These are phyloP conservation scores for Tilletia caries DNA, from an alignment of 1,284 basidiomycete genomes.

Conservation along the genomic window DNA sequence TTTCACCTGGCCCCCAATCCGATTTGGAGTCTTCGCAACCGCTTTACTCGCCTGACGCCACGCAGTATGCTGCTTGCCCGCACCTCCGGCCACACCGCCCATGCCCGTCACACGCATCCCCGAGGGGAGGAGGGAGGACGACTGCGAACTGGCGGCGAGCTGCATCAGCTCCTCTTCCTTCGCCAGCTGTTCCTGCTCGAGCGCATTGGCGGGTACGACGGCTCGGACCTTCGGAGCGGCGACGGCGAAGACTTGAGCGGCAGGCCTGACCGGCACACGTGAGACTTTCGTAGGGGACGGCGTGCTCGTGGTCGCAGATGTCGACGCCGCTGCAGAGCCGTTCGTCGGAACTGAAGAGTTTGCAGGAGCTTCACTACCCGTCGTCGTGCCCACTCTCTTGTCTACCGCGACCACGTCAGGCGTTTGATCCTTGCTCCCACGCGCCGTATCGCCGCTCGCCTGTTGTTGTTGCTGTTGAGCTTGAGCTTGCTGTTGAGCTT, in stretches of 20 bases:
- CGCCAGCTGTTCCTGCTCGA: background rate
- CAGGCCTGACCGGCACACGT: background rate
- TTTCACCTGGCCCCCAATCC: background rate
- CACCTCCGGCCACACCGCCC: background rate
- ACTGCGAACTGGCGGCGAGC: background rate
- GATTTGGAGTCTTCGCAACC: constrained; percentile 6
- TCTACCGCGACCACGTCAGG: background rate
- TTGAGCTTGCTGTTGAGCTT: too few species aligned
- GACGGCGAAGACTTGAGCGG: background rate
- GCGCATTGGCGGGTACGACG: background rate
- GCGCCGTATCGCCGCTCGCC: background rate
- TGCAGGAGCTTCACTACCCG: background rate
- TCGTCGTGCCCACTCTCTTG: background rate
- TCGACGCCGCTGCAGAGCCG: background rate
- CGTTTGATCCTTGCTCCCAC: background rate
- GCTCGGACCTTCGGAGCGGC: constrained; percentile 7
- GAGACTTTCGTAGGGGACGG: background rate
- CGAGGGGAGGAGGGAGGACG: background rate
- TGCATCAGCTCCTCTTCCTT: constrained; percentile 3
- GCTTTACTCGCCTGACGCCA: background rate
- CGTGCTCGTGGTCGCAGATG: background rate
- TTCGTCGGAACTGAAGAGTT: background rate
- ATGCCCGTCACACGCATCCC: background rate
- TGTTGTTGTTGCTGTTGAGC: too few species aligned
- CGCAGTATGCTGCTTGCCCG: background rate